These are phyloP conservation scores for Clavulina sp. DNA, from an alignment of 768 basidiomycete genomes.

Conservation along the genomic window DNA sequence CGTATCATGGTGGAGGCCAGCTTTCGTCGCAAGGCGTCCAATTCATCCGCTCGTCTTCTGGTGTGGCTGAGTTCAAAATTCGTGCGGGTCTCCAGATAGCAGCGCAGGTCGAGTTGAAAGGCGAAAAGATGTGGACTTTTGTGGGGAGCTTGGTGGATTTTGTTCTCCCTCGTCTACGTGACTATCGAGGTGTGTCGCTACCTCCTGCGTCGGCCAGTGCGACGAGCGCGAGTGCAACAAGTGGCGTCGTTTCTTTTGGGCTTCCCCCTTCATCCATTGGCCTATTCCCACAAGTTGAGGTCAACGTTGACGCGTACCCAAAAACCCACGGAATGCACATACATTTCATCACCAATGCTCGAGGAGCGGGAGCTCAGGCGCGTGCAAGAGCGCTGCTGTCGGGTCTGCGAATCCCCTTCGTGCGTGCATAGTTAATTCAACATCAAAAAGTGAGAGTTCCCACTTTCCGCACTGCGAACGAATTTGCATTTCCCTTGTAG, in stretches of 20 bases:
- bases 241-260: slow-evolving; percentile 82
- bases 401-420: slow-evolving; percentile 85
- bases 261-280: slow-evolving; percentile 69
- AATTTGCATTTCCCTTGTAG: too few relatives aligned
- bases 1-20: slow-evolving; percentile 50
- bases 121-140: slow-evolving; percentile 91
- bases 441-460: too few relatives aligned
- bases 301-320: slow-evolving; percentile 82
- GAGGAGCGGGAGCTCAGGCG: slow-evolving; percentile 80
- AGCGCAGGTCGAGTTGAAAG: slow-evolving; percentile 78
- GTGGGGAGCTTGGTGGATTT: slow-evolving; percentile 77
- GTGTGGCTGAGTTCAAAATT: slow-evolving; percentile 37
- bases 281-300: slow-evolving; percentile 80
- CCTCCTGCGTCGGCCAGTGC: slow-evolving; percentile 55
- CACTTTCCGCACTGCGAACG: too few relatives aligned
- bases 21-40: slow-evolving; percentile 60
- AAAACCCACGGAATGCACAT: slow-evolving; percentile 80
- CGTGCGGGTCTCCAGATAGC: slow-evolving; percentile 67
- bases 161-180: slow-evolving; percentile 83
- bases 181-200: slow-evolving; percentile 69
- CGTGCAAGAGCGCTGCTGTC: slow-evolving; percentile 72
- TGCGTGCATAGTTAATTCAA: slow-evolving; percentile 26
- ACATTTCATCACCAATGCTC: slow-evolving; percentile 79
- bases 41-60: slow-evolving; percentile 23
- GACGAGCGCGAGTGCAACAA: slow-evolving; percentile 56